Evolutionary conservation across 2,329 filamentous ascomycete genomes (phyloP).

Genomic region (Aspergillus costaricaensis): DNA sequence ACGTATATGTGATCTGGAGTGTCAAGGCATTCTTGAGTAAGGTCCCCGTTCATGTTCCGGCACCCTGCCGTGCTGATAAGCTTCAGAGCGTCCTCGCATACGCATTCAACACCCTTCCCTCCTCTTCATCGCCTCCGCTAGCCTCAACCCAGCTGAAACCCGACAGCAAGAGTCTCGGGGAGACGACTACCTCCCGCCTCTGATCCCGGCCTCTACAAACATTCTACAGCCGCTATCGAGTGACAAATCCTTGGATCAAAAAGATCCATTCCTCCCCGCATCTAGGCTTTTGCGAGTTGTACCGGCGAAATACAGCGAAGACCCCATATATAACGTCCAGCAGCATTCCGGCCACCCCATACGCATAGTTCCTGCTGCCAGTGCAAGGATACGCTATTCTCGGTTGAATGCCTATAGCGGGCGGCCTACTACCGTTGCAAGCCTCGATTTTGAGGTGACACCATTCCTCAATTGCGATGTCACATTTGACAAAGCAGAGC

Average conservation of each 20-base stretch:
- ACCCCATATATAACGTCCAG: slow-evolving; percentile 55
- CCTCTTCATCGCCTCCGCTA: slow-evolving; percentile 54
- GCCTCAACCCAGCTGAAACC: slow-evolving; percentile 46
- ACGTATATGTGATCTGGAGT: slow-evolving; percentile 50
- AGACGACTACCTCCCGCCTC: slow-evolving; percentile 56
- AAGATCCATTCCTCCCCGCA: slow-evolving; percentile 58
- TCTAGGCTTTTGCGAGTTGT: slow-evolving; percentile 59
- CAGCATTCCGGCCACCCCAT: slow-evolving; percentile 56
- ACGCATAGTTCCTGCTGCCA: slow-evolving; percentile 57
- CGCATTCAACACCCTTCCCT: slow-evolving; percentile 59
- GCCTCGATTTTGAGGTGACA: slow-evolving; percentile 58
- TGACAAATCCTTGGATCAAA: slow-evolving; percentile 50
- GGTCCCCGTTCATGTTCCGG: slow-evolving; percentile 12
- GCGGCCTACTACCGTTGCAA: slow-evolving; percentile 52
- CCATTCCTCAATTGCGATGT: slow-evolving; percentile 54
- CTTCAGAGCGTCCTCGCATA: slow-evolving; percentile 47
- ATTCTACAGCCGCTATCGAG: slow-evolving; percentile 58
- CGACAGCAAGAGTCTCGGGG: slow-evolving; percentile 40
- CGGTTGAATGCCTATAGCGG: slow-evolving; percentile 47
- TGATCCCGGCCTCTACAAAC: slow-evolving; percentile 59
- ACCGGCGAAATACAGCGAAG: slow-evolving; percentile 52
- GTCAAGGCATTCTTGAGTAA: slow-evolving; percentile 46
- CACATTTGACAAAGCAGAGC: slow-evolving; percentile 50
- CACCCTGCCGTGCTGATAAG: slow-evolving; percentile 15
- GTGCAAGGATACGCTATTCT: slow-evolving; percentile 59